phyloP scores from a whole-genome alignment of 179 eudicot genomes.

The Vitellaria paradoxa region DNA sequence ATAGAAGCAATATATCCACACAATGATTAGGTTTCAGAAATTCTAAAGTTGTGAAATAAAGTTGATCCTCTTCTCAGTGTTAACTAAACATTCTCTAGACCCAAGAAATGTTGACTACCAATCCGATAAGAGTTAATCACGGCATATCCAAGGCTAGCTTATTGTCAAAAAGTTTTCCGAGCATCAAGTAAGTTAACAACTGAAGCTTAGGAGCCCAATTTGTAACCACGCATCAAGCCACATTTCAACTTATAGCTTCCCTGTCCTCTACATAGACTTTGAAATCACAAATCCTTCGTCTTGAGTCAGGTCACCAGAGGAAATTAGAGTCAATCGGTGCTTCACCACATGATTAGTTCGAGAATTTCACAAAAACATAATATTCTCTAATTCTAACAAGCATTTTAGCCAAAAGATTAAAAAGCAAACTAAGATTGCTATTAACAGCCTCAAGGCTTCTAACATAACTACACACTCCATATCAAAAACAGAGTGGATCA shows the following conservation, averaged over 20 bases:
- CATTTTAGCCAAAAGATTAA: too few relatives aligned
- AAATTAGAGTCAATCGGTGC: too few relatives aligned
- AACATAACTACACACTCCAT: too few relatives aligned
- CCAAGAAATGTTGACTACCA: neutral
- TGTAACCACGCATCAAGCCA: neutral
- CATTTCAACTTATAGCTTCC: neutral
- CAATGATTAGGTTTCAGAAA: neutral
- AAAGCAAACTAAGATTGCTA: too few relatives aligned
- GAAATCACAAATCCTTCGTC: too few relatives aligned
- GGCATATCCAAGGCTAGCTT: neutral
- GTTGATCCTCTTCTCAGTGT: neutral
- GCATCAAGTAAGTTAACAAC: neutral
- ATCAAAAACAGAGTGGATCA: neutral
- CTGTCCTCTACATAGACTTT: too few relatives aligned
- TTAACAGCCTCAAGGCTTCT: too few relatives aligned
- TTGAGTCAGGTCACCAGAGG: too few relatives aligned
- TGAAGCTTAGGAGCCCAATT: neutral
- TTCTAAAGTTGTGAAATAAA: too few relatives aligned
- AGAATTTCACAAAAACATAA: too few relatives aligned
- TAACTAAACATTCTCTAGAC: neutral
- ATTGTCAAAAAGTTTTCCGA: neutral
- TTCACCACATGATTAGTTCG: too few relatives aligned
- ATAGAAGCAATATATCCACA: neutral
- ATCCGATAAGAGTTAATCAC: neutral
- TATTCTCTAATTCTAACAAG: too few relatives aligned